Evolutionary conservation across 768 basidiomycete species (phyloP), one percentile per base, ranked within the genome.

Genomic region (Kwoniella heveanensis): DNA sequence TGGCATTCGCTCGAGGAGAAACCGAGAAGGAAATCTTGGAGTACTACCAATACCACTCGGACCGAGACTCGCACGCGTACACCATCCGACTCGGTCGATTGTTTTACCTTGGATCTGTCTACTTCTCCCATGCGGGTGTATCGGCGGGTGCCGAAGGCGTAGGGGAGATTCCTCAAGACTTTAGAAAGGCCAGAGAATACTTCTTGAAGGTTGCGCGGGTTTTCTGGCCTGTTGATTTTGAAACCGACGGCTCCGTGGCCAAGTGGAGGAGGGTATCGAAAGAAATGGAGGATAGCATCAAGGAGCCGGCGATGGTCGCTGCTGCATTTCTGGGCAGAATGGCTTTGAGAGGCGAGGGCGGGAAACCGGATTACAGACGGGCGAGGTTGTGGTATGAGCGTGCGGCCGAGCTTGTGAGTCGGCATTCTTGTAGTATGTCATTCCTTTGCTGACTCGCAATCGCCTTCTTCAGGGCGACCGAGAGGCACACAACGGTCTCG

Each of bases 341-440:
- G 93, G 90, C 89, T 70, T 79, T 99, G 30, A 84, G 96, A 37
- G 95, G 96, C 0, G 96, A 98, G 77, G 95, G 94, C 7, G 87
- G 91, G 24, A 88, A 88, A 70, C 83, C 84, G 64, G 90, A 97
- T 78, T 84, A 85, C 21, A 82, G 84, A 26, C 79, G 85, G 66
- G 94, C 92, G 9, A 91, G 88, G 82, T 85, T 94, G 82, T 99
- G 96, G 96, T 94, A 94, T 70, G 90, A 92, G 70, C 85, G 96
- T 56, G 95, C 91, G 1, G 73, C 72, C 1, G 77, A 76, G 37
- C 52, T 78, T 51, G 77, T 78, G 59, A 67, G 77, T 74, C 32
- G 0, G 17, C 19, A 2, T 53, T 44, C 54, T 27, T 36, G 1
- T 36, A 44, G 9, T 19, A 10, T 19, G 39, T 13, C 21, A 2